Evolutionary conservation across 805 yeast genomes (phyloP), one percentile per base, ranked within the genome.

Genomic region (Ogataea trehaloabstinens): DNA sequence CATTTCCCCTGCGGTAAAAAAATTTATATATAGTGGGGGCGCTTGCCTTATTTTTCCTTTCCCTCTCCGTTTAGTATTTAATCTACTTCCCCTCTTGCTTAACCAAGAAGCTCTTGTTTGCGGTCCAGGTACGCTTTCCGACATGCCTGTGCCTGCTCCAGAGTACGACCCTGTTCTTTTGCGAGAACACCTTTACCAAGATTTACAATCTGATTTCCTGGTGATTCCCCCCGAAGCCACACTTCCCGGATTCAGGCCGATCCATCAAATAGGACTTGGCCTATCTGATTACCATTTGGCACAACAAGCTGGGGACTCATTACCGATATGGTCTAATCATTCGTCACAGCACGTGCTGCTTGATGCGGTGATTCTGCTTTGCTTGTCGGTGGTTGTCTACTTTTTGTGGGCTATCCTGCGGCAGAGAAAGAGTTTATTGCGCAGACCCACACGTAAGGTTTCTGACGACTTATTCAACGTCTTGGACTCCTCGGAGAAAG

Each of bases 121-220:
- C n/a, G n/a, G n/a, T n/a, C n/a, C n/a, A n/a, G n/a, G n/a, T n/a
- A n/a, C n/a, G n/a, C n/a, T n/a, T n/a, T n/a, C 17, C 25, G 35
- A n/a, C 19, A 61, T 61, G 66, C 51, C 58, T 10, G 51, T 61
- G 12, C 67, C 68, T 12, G 51, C 55, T 5, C 57, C 66, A 6
- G 49, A 55, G 15, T 50, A 55, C 44, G 67, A 63, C 38, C 39
- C 61, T 0, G 57, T 62, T 5, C 51, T 63, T 11, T 34, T 63
- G 15, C 51, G 66, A 37, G 68, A 63, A 44, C 68, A 63, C 38
- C 39, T 57, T 7, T 63, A 46, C 40, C 55, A 54, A 24, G 63
- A 58, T 34, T 31, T 55, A 3, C 44, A 51, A 27, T 40, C 53
- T 24, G 41, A 34, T 20, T 48, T 50, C 33, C 30, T 60, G 19